Evolutionary conservation across 1,284 basidiomycete species (phyloP), one percentile per base, ranked within the genome.

Genomic region (Malassezia equina): DNA sequence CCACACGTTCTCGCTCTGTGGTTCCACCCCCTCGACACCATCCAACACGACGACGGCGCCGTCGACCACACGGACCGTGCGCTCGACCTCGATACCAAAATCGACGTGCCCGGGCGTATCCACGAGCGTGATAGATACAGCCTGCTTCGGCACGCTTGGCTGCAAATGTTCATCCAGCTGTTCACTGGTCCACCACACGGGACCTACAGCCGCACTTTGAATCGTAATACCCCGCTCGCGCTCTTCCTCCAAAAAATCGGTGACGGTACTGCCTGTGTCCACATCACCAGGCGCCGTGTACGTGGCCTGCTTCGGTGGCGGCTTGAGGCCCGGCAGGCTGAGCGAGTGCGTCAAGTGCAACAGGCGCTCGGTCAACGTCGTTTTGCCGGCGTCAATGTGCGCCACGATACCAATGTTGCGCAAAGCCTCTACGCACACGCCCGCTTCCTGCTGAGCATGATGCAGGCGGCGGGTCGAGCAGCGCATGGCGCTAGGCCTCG

Each of bases 41-140:
- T 91, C 88, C 32, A 91, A 82, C 17, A 91, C 76, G 15, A 91
- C 85, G 13, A 91, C 83, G 4, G 87, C 86, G 55, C 89, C 89
- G 65, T 91, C 88, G 1, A 90, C 83, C 8, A 91, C 85, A 15
- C 88, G 82, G 66, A 88, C 88, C 12, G 88, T 88, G 63, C 88
- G 86, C 74, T 90, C 89, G 9, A 91, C 89, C 67, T 91, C 88
- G 85, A 91, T 90, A 2, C 88, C 88, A 76, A 91, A 91, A 75
- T 91, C 88, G 7, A 88, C 87, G 75, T 91, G 88, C 15, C 88
- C 88, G 7, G 88, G 88, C 5, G 88, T 91, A 68, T 91, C 89
- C 46, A 91, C 84, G 33, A 91, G 80, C 65, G 90, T 90, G 75
- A 88, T 86, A 0, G 64, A 62, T 0, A 60, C 59, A 3, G 80